Percentiles rank a stretch among this genome's conserved stretches.
These are phyloP conservation scores for Ceratocystis alfenasii DNA, from an alignment of 2,329 filamentous ascomycete species.

Conservation along the genomic window DNA sequence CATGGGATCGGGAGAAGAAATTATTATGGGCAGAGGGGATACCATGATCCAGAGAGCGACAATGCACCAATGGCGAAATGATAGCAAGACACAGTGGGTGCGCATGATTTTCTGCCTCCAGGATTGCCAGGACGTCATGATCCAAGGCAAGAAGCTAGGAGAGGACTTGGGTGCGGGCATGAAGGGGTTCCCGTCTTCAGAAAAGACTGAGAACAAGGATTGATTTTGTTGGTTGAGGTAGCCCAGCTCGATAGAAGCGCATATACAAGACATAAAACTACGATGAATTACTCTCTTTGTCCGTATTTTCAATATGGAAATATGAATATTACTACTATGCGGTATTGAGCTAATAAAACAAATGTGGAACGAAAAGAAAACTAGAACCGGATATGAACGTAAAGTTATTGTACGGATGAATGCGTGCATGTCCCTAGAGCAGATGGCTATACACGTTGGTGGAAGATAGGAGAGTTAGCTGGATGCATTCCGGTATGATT, in stretches of 20 bases:
- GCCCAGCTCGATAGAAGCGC: too few relatives aligned
- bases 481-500: neutral
- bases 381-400: neutral
- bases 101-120: constrained; percentile 36
- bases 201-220: constrained; percentile 5
- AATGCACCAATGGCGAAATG: constrained; percentile 43
- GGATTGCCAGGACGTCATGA: constrained; percentile 26
- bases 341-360: constrained; percentile 28
- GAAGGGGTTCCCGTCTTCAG: constrained; percentile 7
- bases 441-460: neutral
- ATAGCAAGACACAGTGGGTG: constrained; percentile 36
- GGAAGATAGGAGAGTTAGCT: neutral
- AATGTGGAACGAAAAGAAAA: constrained; percentile 20
- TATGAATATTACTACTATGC: constrained; percentile 11
- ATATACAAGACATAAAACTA: too few relatives aligned
- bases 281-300: too few relatives aligned
- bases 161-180: constrained; percentile 20
- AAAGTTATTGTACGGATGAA: neutral
- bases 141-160: constrained; percentile 15
- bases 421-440: neutral
- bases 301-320: neutral
- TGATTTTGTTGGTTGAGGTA: neutral
- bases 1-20: constrained; percentile 40
- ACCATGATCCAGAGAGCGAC: constrained; percentile 45
- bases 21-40: constrained; percentile 39